Percentiles rank a stretch among this genome's conserved stretches.
These are phyloP conservation scores for Malassezia dermatis DNA, from an alignment of 1,284 basidiomycete species.

Conservation along the genomic window DNA sequence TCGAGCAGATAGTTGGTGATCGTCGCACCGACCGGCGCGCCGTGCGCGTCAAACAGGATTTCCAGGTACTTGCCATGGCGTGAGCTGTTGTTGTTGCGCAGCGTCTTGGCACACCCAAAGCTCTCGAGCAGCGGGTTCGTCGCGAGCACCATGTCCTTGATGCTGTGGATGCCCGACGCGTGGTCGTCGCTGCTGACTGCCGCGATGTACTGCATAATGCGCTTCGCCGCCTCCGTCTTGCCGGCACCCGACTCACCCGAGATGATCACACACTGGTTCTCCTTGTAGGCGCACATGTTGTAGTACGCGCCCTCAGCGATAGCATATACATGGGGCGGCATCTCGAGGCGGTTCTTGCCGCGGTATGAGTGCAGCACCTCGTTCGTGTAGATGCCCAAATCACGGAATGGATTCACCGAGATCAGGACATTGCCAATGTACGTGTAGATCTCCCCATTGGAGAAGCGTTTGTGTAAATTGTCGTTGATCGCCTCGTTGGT, in stretches of 20 bases:
- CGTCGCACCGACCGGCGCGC: conserved; percentile 90
- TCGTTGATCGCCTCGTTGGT: conserved; percentile 97
- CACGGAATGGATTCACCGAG: conserved; percentile 95
- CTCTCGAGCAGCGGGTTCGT: conserved; percentile 95
- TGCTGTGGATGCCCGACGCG: conserved; percentile 68
- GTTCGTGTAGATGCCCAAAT: conserved; percentile 79
- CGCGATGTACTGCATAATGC: conserved; percentile 99
- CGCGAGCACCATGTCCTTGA: conserved; percentile 99
- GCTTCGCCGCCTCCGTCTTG: conserved; percentile 45
- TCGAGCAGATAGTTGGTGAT: conserved; percentile 98
- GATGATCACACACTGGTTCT: conserved; percentile 99
- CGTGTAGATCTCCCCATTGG: conserved; percentile 92
- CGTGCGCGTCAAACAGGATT: conserved; percentile 91
- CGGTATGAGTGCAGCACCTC: conserved; percentile 75
- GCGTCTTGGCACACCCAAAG: conserved; percentile 97
- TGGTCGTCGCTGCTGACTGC: conserved; percentile 69
- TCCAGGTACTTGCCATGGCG: conserved; percentile 98
- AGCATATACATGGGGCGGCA: conserved; percentile 92
- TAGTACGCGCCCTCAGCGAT: conserved; percentile 97
- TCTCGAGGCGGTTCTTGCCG: conserved; percentile 95
- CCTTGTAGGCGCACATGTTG: conserved; percentile 98
- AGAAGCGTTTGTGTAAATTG: conserved; percentile 90
- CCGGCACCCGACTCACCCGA: conserved; percentile 71
- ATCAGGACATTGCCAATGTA: conserved; percentile 96
- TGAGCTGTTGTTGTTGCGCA: conserved; percentile 97